phyloP scores from a whole-genome alignment of 495 filamentous ascomycete genomes.

The Penicillium fimorum region DNA sequence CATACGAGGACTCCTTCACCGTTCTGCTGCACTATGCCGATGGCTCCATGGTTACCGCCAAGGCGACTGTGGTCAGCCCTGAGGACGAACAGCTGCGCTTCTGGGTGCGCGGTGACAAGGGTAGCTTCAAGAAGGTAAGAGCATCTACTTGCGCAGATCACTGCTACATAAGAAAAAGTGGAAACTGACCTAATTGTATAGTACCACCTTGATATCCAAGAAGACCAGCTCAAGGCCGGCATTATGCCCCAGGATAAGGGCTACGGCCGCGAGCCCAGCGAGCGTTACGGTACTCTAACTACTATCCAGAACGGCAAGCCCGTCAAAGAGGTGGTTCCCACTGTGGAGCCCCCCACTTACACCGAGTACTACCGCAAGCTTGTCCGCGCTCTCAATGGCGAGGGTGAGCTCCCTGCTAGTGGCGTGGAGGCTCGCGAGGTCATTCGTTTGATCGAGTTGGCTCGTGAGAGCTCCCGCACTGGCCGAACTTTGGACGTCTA shows the following conservation, averaged over 20 bases:
- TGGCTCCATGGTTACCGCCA: conserved; percentile 60
- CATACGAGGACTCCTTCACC: conserved; percentile 68
- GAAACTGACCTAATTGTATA: conserved; percentile 18
- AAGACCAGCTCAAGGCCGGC: conserved; percentile 74
- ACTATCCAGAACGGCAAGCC: conserved; percentile 43
- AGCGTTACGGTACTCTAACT: conserved; percentile 50
- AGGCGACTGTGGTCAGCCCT: conserved; percentile 66
- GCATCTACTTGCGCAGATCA: neutral
- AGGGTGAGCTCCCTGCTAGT: conserved; percentile 68
- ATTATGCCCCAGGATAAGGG: conserved; percentile 59
- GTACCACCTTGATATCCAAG: conserved; percentile 75
- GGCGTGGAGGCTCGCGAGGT: conserved; percentile 69
- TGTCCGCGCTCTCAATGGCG: conserved; percentile 60
- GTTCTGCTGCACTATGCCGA: conserved; percentile 65
- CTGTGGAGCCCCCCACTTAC: conserved; percentile 69
- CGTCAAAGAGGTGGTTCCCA: conserved; percentile 51
- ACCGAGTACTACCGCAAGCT: conserved; percentile 69
- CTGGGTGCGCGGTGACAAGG: conserved; percentile 78
- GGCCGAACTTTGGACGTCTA: conserved; percentile 61
- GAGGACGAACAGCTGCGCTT: conserved; percentile 72
- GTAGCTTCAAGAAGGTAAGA: conserved; percentile 70
- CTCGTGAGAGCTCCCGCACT: conserved; percentile 62
- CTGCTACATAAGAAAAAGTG: neutral
- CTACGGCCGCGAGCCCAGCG: conserved; percentile 65
- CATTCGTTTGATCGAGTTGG: conserved; percentile 71